Evolutionary conservation across 2,329 filamentous ascomycete species (phyloP), one percentile per base, ranked within the genome.

Genomic region (Calonectria fujianensis): DNA sequence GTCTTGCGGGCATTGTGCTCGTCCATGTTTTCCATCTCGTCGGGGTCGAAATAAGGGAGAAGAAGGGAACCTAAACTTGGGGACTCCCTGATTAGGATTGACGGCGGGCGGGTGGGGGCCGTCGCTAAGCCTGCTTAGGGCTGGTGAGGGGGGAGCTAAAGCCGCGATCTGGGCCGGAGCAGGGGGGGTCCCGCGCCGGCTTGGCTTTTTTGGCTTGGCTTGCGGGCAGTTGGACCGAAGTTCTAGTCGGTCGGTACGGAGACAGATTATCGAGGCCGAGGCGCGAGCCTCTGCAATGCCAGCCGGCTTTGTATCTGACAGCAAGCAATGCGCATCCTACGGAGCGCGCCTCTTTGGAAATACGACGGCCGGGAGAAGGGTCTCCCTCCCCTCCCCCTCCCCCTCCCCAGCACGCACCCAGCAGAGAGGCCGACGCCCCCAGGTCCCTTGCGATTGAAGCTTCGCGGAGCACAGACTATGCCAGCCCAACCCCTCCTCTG

Each of bases 11-110:
- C 57, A 63, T 63, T 63, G 57, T 63, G 7, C 57, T 39, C 39
- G 14, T 29, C 14, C 37, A 39, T 63, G 9, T 54, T 66, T 54
- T 66, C 50, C 54, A 66, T 65, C 39, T 65, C 39, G 51, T 74
- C 67, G 32, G 57, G 59, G 72, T 67, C 67, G 61, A 70, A 70
- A 70, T 70, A 70, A 74, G 68, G 67, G 67, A 66, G 57, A 50
- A 14, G 45, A 66, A 39, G 57, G 57, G 35, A 63, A 63, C 57
- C 57, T 63, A 63, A 63, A 63, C 57, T 39, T 63, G 74, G 50
- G 24, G 68, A 35, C 78, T 77, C 78, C 78, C 76, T 79, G 76
- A 78, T 78, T 73, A 61, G 76, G 72, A 74, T 70, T 54, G 64
- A 66, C 35, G 73, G 73, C 75, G 73, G 57, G 75, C 59, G 63